Conservation (phyloP, 148 eudicot genomes). For the Amaranthus palmeri region DNA sequence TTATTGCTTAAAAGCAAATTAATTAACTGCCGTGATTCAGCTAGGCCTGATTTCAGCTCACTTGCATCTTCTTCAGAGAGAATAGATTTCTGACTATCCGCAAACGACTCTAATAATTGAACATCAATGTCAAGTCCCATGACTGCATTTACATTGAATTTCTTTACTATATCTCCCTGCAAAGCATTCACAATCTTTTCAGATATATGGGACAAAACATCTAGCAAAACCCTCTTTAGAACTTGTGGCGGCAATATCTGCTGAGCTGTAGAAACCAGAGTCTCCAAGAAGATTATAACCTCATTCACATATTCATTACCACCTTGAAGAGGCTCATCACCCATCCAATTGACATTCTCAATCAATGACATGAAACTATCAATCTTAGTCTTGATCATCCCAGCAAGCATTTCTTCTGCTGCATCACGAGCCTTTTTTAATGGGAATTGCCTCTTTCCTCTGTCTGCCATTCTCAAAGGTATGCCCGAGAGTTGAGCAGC, state of each 20-base stretch:
- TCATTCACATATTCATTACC: slow-evolving; percentile 95
- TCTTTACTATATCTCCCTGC: slow-evolving; percentile 73
- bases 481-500: slow-evolving; percentile 96
- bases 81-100: slow-evolving; percentile 63
- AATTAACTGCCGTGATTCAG: slow-evolving; percentile 75
- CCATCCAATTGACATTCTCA: slow-evolving; percentile 92
- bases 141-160: slow-evolving; percentile 69
- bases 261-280: slow-evolving; percentile 90
- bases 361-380: slow-evolving; percentile 79
- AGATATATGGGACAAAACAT: slow-evolving; percentile 80
- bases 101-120: slow-evolving; percentile 70
- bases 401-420: slow-evolving; percentile 89
- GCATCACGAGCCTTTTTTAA: slow-evolving; percentile 77
- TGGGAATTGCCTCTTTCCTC: slow-evolving; percentile 80
- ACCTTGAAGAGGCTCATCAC: slow-evolving; percentile 69
- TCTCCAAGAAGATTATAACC: slow-evolving; percentile 86
- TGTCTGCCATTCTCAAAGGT: slow-evolving; percentile 90
- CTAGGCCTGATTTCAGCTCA: slow-evolving; percentile 60
- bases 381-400: slow-evolving; percentile 85
- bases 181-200: slow-evolving; percentile 73
- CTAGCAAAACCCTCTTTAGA: slow-evolving; percentile 69
- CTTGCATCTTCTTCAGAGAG: slow-evolving; percentile 63
- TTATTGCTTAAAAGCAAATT: slow-evolving; percentile 85
- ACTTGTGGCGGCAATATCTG: slow-evolving; percentile 86
- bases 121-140: slow-evolving; percentile 81